Base-by-base conservation (phyloP, 73 alveolate species). In the Paramecium biaurelia region DNA sequence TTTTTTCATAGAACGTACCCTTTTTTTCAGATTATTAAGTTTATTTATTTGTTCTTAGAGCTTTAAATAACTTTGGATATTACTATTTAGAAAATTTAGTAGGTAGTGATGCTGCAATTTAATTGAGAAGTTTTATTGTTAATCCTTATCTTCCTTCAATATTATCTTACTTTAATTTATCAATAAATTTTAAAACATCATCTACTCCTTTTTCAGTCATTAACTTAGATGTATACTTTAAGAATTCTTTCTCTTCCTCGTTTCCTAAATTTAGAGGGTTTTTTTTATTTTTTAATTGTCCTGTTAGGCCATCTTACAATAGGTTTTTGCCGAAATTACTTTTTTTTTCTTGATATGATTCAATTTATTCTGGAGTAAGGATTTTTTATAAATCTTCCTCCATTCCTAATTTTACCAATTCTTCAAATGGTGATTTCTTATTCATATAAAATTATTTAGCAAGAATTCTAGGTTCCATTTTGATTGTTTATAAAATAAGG, bases 401-500 rank as follows among this genome's bases (percentile, higher is more conserved):
- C 5, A 34, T 4, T 15, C 86, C 86, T 35, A 72, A 15, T 35
- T 72, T 38, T 12, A 32, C 58, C 4, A 72, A n/a, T 0, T 72
- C 86, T 72, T 12, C 10, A 35, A 4, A 32, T 10, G 58, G 59
- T 28, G 56, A 12, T 34, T 72, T 72, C n/a, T 21, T 10, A 18
- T 28, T 35, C 58, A 20, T 12, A 7, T 72, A 72, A 35, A 72
- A 79, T 14, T 26, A 42, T 26, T 38, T 23, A 12, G 76, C 72
- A 5, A 79, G 56, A 42, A 47, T 45, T 79, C 90, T n/a, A 20
- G 74, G 90, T 24, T 79, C 90, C n/a, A 38, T 2, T 47, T 43
- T 79, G 2, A 79, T 79, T 21, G 56, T 79, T 24, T 79, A 10
- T 10, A 14, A 21, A 14, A 43, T 43, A 2, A 79, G 2, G 6